A percentile compares a stretch with the other conserved stretches of the same genome.
phyloP scores from a whole-genome alignment of 257 asterid genomes.

The Nicotiana otophora region DNA sequence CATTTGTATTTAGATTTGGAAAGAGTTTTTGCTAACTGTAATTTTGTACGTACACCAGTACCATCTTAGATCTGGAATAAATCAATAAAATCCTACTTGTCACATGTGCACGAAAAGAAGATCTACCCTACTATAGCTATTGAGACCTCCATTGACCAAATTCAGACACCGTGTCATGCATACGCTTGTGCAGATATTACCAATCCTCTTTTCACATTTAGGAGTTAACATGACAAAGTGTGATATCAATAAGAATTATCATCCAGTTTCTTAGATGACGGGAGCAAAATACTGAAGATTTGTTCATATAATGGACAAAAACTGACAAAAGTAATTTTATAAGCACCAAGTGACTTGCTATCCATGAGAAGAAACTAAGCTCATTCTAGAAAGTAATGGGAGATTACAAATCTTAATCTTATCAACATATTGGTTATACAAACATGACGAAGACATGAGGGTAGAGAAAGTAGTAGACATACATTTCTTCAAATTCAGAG shows the following conservation, averaged over 20 bases:
- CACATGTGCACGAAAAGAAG: neutral
- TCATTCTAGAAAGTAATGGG: slow-evolving; percentile 2
- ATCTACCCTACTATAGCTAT: neutral
- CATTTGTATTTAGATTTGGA: neutral
- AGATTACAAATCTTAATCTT: neutral
- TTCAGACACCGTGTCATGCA: neutral
- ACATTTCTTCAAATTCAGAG: slow-evolving; percentile 97
- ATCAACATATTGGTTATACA: neutral
- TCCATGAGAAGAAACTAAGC: neutral
- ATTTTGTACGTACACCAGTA: neutral
- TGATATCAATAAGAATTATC: neutral
- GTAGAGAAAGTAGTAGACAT: slow-evolving; percentile 24
- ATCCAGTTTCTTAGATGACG: neutral
- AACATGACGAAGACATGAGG: neutral
- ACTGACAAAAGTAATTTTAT: neutral
- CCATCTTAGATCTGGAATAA: neutral
- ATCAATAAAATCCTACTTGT: neutral
- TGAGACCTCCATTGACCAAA: neutral
- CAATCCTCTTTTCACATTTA: neutral
- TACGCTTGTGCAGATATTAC: neutral
- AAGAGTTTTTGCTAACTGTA: neutral
- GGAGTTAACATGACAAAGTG: neutral
- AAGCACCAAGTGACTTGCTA: neutral
- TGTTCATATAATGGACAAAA: neutral
- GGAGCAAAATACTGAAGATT: neutral